Base-by-base conservation (phyloP, 345 rosid species). In the Camelina laxa region DNA sequence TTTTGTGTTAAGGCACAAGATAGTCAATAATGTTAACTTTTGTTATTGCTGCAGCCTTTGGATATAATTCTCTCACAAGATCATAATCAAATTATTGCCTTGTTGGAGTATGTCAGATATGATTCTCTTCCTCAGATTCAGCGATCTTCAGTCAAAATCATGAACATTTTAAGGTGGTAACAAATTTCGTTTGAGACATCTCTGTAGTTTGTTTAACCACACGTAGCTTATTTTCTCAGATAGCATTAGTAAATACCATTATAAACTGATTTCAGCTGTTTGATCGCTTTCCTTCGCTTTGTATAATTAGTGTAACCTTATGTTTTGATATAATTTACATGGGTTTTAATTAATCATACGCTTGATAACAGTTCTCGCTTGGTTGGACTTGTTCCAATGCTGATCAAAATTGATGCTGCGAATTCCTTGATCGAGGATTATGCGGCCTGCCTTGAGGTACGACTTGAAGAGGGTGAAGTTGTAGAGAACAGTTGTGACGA, bases 71-170 rank as follows among this genome's bases (percentile, higher is more conserved):
- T 94, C 54, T 88, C 91, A 35, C 98, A 94, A 83, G 97, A 91
- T 83, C 93, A 87, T 84, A 85, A 85, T 78, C 98, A 91, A 83
- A 84, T 88, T 77, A 82, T 88, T 68, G 83, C 87, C 21, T 70
- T 94, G 79, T 59, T 94, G 92, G 98, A 90, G 88, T 91, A 88
- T 76, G 89, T 91, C 73, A 89, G 97, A 91, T 91, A 91, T 83
- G 98, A 88, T 74, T 81, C 85, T 82, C 90, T 74, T 56, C 89
- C 85, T 4, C 85, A 84, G 84, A 87, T 94, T 82, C 97, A 91
- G 77, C 92, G 82, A 56, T 86, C 82, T 67, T 91, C 97, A 41
- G 84, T 94, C 82, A 91, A 87, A 82, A 85, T 94, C 70, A 88
- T 88, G 98, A 88, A 87, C 80, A 79, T 91, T 74, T 77, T 94